Evolutionary conservation across 306 rosid genomes (phyloP).

Genomic region (Cicer judaicum): DNA sequence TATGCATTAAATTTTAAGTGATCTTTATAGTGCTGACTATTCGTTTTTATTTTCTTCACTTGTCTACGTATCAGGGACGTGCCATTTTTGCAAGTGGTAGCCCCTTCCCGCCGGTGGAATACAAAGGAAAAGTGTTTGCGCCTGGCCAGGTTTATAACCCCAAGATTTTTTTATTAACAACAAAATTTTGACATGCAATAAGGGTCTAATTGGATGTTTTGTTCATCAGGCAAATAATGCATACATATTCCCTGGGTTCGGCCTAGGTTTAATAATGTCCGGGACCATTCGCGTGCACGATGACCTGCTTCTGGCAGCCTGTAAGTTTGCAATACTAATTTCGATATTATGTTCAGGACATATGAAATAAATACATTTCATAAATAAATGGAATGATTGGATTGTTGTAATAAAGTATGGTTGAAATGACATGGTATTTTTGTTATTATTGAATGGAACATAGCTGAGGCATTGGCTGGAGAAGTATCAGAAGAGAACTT

Average conservation of each 20-base stretch:
- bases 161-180: conserved; percentile 21
- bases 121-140: conserved; percentile 63
- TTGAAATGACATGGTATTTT: not conserved
- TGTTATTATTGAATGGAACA: conserved; percentile 47
- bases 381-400: not conserved
- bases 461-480: conserved; percentile 95
- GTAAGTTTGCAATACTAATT: conserved; percentile 58
- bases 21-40: not conserved
- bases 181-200: not conserved
- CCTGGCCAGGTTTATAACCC: conserved; percentile 86
- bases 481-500: conserved; percentile 73
- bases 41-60: not conserved
- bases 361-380: not conserved
- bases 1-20: not conserved
- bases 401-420: not conserved
- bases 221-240: conserved; percentile 85
- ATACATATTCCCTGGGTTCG: conserved; percentile 94
- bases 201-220: conserved; percentile 44
- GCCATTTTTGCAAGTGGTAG: conserved; percentile 94
- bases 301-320: conserved; percentile 96
- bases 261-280: conserved; percentile 90
- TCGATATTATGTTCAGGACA: not conserved
- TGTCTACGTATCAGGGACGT: conserved; percentile 63
- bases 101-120: conserved; percentile 79
- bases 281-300: conserved; percentile 93